phyloP scores from a whole-genome alignment of 441 rosid genomes.

The Erodium trifolium region DNA sequence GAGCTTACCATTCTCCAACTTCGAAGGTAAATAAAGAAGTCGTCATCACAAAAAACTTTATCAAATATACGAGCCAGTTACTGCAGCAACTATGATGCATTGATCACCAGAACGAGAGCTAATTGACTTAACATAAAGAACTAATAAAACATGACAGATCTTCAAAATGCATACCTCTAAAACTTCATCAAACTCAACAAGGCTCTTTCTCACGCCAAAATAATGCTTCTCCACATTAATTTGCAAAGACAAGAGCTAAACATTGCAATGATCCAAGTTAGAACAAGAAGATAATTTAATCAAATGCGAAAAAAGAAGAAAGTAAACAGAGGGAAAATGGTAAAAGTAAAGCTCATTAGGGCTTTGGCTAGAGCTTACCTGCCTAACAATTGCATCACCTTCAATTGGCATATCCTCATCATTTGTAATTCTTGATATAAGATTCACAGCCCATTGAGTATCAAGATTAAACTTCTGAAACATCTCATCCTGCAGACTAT shows the following conservation, averaged over 20 bases:
- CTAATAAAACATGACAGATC: not conserved
- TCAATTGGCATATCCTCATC: constrained; percentile 88
- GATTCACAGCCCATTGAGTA: constrained; percentile 88
- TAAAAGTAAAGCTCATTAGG: too few relatives aligned
- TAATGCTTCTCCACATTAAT: constrained; percentile 88
- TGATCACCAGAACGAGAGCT: too few relatives aligned
- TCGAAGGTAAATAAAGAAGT: too few relatives aligned
- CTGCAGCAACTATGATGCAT: too few relatives aligned
- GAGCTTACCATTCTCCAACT: too few relatives aligned
- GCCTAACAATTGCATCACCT: constrained; percentile 73
- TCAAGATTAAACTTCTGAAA: constrained; percentile 93
- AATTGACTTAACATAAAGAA: not conserved
- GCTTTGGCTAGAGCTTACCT: constrained; percentile 38
- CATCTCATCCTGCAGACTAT: constrained; percentile 98
- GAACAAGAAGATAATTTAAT: not conserved
- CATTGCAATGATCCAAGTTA: constrained; percentile 21
- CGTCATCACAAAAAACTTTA: too few relatives aligned
- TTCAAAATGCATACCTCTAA: constrained; percentile 52
- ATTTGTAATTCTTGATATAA: constrained; percentile 72
- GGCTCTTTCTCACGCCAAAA: constrained; percentile 86
- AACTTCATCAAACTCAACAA: constrained; percentile 97
- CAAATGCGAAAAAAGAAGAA: not conserved
- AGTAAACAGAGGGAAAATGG: not conserved
- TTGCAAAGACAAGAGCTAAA: constrained; percentile 80
- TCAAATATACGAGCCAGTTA: too few relatives aligned